Evolutionary conservation across 2,329 filamentous ascomycete species (phyloP).

Genomic region (Verticillium dahliae): DNA sequence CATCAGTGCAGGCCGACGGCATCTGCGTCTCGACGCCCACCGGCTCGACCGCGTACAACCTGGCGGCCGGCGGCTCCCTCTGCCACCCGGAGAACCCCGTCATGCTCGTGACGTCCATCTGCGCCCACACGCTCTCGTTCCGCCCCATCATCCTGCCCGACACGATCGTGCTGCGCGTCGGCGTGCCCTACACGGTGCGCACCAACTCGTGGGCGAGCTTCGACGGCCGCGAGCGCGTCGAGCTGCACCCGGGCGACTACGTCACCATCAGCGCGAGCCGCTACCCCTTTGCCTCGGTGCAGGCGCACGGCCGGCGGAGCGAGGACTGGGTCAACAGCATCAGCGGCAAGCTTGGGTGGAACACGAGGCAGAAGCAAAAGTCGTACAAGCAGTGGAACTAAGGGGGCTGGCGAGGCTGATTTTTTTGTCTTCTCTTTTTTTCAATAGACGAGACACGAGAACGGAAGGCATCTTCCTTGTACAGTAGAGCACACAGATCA

Average conservation of each 20-base stretch:
- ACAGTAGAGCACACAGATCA: neutral
- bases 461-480: neutral
- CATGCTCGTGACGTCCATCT: constrained; percentile 90
- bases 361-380: constrained; percentile 73
- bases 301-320: constrained; percentile 60
- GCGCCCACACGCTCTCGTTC: constrained; percentile 91
- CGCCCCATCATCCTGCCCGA: constrained; percentile 94
- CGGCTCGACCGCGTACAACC: constrained; percentile 79
- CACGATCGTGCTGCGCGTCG: constrained; percentile 86
- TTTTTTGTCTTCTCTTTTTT: neutral
- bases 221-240: constrained; percentile 84
- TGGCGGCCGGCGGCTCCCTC: constrained; percentile 89
- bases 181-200: constrained; percentile 89
- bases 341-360: constrained; percentile 73
- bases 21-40: constrained; percentile 93
- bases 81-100: constrained; percentile 96
- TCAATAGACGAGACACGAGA: neutral
- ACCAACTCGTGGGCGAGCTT: constrained; percentile 96
- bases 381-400: constrained; percentile 9
- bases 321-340: constrained; percentile 84
- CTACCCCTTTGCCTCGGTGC: constrained; percentile 73
- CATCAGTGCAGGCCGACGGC: constrained; percentile 86
- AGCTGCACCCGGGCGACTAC: constrained; percentile 73
- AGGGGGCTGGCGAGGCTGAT: neutral
- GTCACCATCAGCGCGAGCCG: constrained; percentile 76